Evolutionary conservation across 2,329 filamentous ascomycete genomes (phyloP), one percentile per base, ranked within the genome.

Genomic region (Cryphonectria radicalis): DNA sequence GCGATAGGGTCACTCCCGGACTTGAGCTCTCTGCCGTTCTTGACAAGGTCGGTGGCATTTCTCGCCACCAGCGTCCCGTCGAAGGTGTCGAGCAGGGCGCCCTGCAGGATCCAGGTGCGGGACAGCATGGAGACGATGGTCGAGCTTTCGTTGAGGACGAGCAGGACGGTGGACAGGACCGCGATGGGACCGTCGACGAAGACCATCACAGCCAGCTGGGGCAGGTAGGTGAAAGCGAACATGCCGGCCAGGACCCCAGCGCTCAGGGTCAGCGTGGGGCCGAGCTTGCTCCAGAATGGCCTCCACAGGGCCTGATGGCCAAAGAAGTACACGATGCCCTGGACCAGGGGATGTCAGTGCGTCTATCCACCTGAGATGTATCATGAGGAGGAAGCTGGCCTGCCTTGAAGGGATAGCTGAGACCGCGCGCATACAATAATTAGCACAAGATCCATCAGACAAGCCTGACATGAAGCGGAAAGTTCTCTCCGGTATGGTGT

Each of bases 151-250:
- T 84, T 89, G 60, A 91, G 83, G 3, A 93, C 89, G 28, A 95
- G 86, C 11, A 94, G 82, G 2, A 91, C 84, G 0, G 93, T 92
- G 1, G 91, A 91, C 72, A 94, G 81, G n/a, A 92, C 90, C 5
- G 93, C 92, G 5, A 95, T 82, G 0, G 93, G 95, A 0, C 95
- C 95, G 74, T 94, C 95, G 74, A 97, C 92, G 76, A 98, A 90
- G 67, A 94, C 87, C 62, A 97, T 87, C 19, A 97, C 81, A 0
- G 94, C 92, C 35, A 94, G 88, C 83, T 98, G 95, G 0, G 95
- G 95, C 11, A 91, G 78, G 79, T 97, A 98, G 65, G 94, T 92
- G 79, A 98, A 90, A 76, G 92, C 84, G 82, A 98, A 98, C 93
- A 98, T 97, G 80, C 88, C 85, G 14, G 85, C 85, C 1, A 95